Base-by-base conservation (phyloP, 2,329 filamentous ascomycete species). In the Pyricularia sp. region DNA sequence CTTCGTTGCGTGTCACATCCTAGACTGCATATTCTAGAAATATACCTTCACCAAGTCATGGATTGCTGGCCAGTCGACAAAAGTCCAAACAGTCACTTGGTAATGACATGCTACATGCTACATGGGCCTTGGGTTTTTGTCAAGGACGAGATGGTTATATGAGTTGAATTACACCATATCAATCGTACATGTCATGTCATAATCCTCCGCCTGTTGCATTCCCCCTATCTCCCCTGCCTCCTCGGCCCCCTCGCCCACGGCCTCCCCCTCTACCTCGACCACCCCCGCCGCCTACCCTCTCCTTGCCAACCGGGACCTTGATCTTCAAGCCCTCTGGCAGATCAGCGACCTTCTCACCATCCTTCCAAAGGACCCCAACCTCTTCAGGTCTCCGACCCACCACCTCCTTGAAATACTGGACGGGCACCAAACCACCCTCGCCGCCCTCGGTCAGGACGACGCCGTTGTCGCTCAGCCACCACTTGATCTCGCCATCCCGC, bases 391-490 rank as follows among this genome's bases (percentile, higher is more conserved):
- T 85, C 70, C 89, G 80, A 0, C 87, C 89, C 72, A 86, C 85
- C 1, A 94, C 93, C 75, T 87, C 85, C 79, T 86, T 85, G 75
- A 96, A 94, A 75, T 90, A 92, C 73, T 84, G 83, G 25, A 86
- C 5, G 33, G 87, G 84, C 72, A 97, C 81, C 7, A 92, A 68
- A 0, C 89, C 91, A 4, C 87, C 79, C 70, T 85, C 76, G 2
- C 79, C 81, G 68, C 80, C 87, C 73, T 87, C 86, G 2, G 86
- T 89, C 72, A 94, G 79, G 71, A 94, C 84, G 10, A 94, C 92
- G 1, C 87, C 90, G 75, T 94, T 94, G 73, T 91, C 90, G 76
- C 91, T 93, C 71, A 87, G 77, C 88, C 91, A 96, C 86, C 94
- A 97, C 75, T 83, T 82, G 71, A 93, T 83, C 0, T 80, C 77